Conservation (phyloP, 169 alveolate species). For the Theileria orientalis region DNA sequence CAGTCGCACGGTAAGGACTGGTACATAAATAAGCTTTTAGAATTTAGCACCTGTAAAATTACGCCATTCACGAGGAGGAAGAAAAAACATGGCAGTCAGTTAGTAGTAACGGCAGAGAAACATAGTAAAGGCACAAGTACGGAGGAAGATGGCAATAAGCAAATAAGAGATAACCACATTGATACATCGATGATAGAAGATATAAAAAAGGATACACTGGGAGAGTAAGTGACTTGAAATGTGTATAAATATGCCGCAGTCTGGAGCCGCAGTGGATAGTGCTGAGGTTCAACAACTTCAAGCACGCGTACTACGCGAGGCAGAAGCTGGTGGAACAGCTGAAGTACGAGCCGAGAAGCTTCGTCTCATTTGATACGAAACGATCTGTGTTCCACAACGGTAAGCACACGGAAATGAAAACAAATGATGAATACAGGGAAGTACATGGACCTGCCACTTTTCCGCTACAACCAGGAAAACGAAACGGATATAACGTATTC, state of each 20-base stretch:
- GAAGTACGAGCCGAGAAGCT: slow-evolving; percentile 48
- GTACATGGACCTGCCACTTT: slow-evolving; percentile 53
- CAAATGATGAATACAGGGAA: slow-evolving; percentile 27
- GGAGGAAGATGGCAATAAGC: slow-evolving; percentile 2
- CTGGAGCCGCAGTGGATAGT: slow-evolving; percentile 67
- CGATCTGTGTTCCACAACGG: slow-evolving; percentile 61
- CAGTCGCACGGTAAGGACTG: not conserved
- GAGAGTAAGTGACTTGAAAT: not conserved
- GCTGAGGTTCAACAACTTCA: slow-evolving; percentile 42
- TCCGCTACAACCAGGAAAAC: slow-evolving; percentile 39
- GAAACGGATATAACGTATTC: slow-evolving; percentile 32
- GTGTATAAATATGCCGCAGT: not conserved
- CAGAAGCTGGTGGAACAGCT: slow-evolving; percentile 30
- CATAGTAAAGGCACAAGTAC: slow-evolving; percentile 3
- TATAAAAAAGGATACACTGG: slow-evolving; percentile 15
- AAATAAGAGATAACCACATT: slow-evolving; percentile 38
- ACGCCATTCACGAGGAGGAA: slow-evolving; percentile 35
- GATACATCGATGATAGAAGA: slow-evolving; percentile 54
- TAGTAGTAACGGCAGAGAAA: slow-evolving; percentile 48
- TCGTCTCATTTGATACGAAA: slow-evolving; percentile 63
- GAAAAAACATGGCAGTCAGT: slow-evolving; percentile 6
- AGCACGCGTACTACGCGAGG: slow-evolving; percentile 63
- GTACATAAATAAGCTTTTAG: not conserved
- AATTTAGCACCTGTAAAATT: slow-evolving; percentile 37
- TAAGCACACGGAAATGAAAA: not conserved